Evolutionary conservation across 441 rosid species (phyloP).

Genomic region (Viola pubescens): DNA sequence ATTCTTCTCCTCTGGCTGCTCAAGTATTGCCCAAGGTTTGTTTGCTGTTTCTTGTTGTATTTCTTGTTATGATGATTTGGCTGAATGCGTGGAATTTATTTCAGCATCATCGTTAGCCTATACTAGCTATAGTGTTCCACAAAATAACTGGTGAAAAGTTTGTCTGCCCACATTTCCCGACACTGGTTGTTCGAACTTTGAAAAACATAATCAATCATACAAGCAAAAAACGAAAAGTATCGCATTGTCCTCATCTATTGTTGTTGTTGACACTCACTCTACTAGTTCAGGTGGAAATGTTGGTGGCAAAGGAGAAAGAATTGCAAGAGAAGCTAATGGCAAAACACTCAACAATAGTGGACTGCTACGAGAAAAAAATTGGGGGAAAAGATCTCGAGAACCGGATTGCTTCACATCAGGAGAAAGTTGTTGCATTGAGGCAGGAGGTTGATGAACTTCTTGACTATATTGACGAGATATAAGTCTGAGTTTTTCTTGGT

Average conservation of each 20-base stretch:
- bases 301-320: slow-evolving; percentile 72
- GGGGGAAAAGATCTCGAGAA: slow-evolving; percentile 67
- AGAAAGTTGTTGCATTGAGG: slow-evolving; percentile 54
- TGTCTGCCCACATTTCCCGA: neutral
- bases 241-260: neutral
- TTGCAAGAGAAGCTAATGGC: slow-evolving; percentile 78
- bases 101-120: neutral
- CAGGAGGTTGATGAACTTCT: slow-evolving; percentile 82
- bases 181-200: too few species aligned
- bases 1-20: slow-evolving; percentile 60
- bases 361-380: slow-evolving; percentile 60
- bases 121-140: too few species aligned
- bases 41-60: slow-evolving; percentile 8
- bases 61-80: neutral
- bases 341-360: slow-evolving; percentile 68
- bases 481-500: neutral
- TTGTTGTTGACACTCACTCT: neutral
- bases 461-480: slow-evolving; percentile 57
- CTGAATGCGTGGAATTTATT: neutral
- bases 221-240: neutral
- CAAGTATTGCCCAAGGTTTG: slow-evolving; percentile 72
- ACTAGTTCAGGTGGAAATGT: slow-evolving; percentile 61
- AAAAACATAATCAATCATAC: neutral
- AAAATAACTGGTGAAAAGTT: neutral
- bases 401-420: slow-evolving; percentile 60